Percentiles rank a stretch among this genome's conserved stretches.
phyloP scores from a whole-genome alignment of 2,329 filamentous ascomycete genomes.

The Peltaster fructicola region DNA sequence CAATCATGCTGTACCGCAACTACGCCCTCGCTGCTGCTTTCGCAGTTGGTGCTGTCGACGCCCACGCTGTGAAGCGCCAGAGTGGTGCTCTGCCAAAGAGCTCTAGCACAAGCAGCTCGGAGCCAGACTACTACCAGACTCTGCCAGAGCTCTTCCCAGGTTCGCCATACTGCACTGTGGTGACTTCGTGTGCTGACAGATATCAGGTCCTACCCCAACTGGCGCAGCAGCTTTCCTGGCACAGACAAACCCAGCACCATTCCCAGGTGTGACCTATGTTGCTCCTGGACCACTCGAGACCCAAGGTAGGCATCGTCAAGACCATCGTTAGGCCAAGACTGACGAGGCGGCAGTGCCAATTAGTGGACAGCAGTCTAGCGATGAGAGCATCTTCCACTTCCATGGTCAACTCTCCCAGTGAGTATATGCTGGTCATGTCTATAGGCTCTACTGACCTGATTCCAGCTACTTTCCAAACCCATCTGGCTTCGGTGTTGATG shows the following conservation, averaged over 20 bases:
- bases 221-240: slow-evolving; percentile 53
- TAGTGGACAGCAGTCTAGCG: slow-evolving; percentile 29
- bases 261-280: slow-evolving; percentile 41
- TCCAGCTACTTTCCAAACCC: slow-evolving; percentile 53
- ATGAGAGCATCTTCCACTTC: slow-evolving; percentile 51
- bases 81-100: slow-evolving; percentile 5
- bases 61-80: slow-evolving; percentile 8
- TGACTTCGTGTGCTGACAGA: background rate
- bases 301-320: too few relatives aligned
- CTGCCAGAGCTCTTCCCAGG: slow-evolving; percentile 34
- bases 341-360: too few relatives aligned
- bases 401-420: slow-evolving; percentile 54
- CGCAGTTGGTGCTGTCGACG: slow-evolving; percentile 7
- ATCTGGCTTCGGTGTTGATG: slow-evolving; percentile 52
- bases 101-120: slow-evolving; percentile 14
- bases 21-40: slow-evolving; percentile 12
- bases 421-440: too few relatives aligned
- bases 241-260: slow-evolving; percentile 50
- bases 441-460: background rate
- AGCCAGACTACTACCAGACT: slow-evolving; percentile 48
- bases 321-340: too few relatives aligned
- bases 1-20: slow-evolving; percentile 17
- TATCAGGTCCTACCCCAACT: slow-evolving; percentile 48
- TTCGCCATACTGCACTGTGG: background rate
- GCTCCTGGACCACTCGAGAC: slow-evolving; percentile 57